Conservation (phyloP, 768 basidiomycete species). For the Pleurotus sapidus region DNA sequence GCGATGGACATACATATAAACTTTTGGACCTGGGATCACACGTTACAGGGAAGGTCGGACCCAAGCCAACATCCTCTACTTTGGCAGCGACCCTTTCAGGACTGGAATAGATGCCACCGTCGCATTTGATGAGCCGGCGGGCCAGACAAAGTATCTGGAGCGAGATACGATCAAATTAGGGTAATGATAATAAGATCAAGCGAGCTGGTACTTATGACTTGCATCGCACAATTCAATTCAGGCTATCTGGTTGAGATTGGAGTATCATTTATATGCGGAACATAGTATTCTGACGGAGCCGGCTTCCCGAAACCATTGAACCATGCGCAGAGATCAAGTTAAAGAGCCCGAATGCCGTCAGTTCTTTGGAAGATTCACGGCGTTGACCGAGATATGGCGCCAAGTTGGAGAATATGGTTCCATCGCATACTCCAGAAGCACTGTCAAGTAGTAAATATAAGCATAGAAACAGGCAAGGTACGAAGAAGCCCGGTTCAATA, state of each 20-base stretch:
- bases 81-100: conserved; percentile 4
- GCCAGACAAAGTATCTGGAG: conserved; percentile 7
- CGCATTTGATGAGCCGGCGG: conserved; percentile 7
- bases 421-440: conserved; percentile 6
- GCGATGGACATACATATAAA: too few relatives aligned
- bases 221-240: background rate
- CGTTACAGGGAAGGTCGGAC: background rate
- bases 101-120: conserved; percentile 1
- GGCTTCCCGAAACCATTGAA: conserved; percentile 1
- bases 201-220: background rate
- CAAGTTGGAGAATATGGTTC: conserved; percentile 3
- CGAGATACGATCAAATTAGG: background rate
- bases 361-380: conserved; percentile 9
- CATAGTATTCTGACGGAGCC: background rate
- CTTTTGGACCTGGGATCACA: background rate
- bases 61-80: background rate
- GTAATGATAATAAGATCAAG: background rate
- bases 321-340: conserved; percentile 7
- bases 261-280: conserved; percentile 5
- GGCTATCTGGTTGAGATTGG: conserved; percentile 3
- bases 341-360: conserved; percentile 7
- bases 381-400: conserved; percentile 7
- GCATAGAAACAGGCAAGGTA: conserved; percentile 1
- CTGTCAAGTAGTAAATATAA: conserved; percentile 4
- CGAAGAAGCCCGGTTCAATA: conserved; percentile 2